Base-by-base conservation (phyloP, 1,284 basidiomycete genomes). In the Austroboletus niveus region DNA sequence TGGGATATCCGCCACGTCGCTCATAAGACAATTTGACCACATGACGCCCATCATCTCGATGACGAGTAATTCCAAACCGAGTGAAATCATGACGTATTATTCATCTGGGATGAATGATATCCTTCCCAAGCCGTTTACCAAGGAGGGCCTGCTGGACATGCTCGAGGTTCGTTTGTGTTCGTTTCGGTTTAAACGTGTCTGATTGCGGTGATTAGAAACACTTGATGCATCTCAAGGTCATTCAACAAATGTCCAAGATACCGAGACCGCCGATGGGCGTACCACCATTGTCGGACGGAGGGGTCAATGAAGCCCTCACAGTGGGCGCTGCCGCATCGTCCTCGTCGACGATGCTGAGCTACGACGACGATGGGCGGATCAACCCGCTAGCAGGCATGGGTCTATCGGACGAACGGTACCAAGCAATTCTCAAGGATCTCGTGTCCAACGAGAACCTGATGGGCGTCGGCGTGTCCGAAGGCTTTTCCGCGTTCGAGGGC, bases 31-130 rank as follows among this genome's bases (percentile, higher is more conserved):
- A 72, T 98, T 98, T 64, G 94, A 98, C 72, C 85, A 85, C 53
- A 87, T 85, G 75, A 98, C 95, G 44, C 95, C 95, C 3, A 97
- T 97, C 69, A 97, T 98, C 62, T 94, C 91, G 14, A 97, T 98
- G 94, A 97, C 94, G 49, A 89, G 86, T 64, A 97, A 96, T 69
- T 92, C 90, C 48, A 89, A 91, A 59, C 94, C 94, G 20, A 85
- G 85, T 62, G 92, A 96, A 64, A 85, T 96, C 59, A 85, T 94
- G 80, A 92, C 86, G n/a, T 96, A 95, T 68, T 92, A 92, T 72
- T 87, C 86, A 9, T 59, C 65, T 80, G 87, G 93, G 22, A 98
- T 98, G 95, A 98, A 96, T 69, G 95, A 98, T 71, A 89, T 97
- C 52, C 75, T 98, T n/a, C 90, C 94, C 8, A 98, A 98, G 70